Base-by-base conservation (phyloP, 2,329 filamentous ascomycete genomes). In the Diaporthe vaccinii region DNA sequence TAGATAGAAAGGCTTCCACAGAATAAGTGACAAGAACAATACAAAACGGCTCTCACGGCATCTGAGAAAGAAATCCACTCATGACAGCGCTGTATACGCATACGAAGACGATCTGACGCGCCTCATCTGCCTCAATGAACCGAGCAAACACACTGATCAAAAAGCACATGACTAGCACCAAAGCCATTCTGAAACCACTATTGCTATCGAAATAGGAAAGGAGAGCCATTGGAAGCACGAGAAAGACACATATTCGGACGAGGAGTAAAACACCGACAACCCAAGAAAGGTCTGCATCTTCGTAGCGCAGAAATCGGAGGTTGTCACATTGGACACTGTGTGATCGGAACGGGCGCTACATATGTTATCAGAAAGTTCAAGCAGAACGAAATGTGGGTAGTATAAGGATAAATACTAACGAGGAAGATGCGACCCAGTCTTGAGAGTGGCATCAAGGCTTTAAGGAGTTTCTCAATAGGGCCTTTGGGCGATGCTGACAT, bases 181-280 rank as follows among this genome's bases (percentile, higher is more conserved):
- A 1, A 8, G 17, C 46, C 36, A 31, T 58, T 51, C 57, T 71
- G 34, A 46, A 12, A 0, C 2, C 10, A 15, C 25, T 57, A 4
- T 57, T 49, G 31, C 46, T 61, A 20, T 74, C 65, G 10, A 55
- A 74, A 3, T 74, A 74, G 1, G 65, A 44, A 14, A 74, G 73
- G 2, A 74, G 15, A 9, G 73, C 65, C 46, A 71, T 6, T 22
- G 65, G 65, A 2, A 74, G n/a, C 6, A 71, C 31, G 12, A 74
- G 65, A 20, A 74, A 71, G 12, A 71, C 8, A 28, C 65, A 74
- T 8, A 71, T 62, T 1, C 25, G 65, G 5, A 74, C 14, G 1
- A 53, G 46, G 1, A 74, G 46, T 9, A 74, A 2, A 4, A 34
- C 46, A 7, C 73, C 22, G 6, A 57, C 46, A 2, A 71, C 25